Percentiles rank a stretch among this genome's conserved stretches.
Conservation (phyloP, 1,139 yeast species). For the Suhomyces ambrosiae region DNA sequence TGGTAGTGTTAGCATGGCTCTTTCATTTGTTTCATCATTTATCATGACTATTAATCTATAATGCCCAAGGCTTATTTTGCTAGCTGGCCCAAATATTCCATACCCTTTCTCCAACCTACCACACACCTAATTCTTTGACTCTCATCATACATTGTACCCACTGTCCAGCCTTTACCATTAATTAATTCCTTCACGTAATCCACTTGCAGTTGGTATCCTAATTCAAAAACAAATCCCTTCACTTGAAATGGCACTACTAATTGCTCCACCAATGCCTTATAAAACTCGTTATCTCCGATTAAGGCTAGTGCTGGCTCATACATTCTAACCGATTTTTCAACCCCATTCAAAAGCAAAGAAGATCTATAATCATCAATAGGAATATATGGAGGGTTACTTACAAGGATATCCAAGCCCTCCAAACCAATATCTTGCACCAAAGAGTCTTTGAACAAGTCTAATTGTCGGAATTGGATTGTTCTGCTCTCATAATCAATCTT, state of each 20-base stretch:
- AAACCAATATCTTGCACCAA: neutral
- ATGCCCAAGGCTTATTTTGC: too few relatives aligned
- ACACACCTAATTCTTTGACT: slow-evolving; percentile 40
- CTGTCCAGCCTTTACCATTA: slow-evolving; percentile 27
- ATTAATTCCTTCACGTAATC: slow-evolving; percentile 22
- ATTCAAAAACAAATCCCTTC: slow-evolving; percentile 44
- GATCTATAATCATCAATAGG: slow-evolving; percentile 46
- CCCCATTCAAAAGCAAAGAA: slow-evolving; percentile 33
- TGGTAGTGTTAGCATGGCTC: too few relatives aligned
- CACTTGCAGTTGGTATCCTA: slow-evolving; percentile 43
- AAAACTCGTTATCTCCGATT: slow-evolving; percentile 75
- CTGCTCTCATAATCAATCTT: slow-evolving; percentile 5
- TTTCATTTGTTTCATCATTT: too few relatives aligned
- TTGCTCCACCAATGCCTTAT: slow-evolving; percentile 52
- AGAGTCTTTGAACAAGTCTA: slow-evolving; percentile 10
- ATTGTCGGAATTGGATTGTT: slow-evolving; percentile 19
- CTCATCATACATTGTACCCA: slow-evolving; percentile 31
- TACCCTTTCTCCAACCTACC: slow-evolving; percentile 33
- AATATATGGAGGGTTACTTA: slow-evolving; percentile 91
- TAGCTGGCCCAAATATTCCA: slow-evolving; percentile 3
- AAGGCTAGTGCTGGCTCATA: slow-evolving; percentile 82
- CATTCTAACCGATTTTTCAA: slow-evolving; percentile 61
- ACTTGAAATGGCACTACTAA: slow-evolving; percentile 41
- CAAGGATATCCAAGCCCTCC: slow-evolving; percentile 49
- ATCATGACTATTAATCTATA: too few relatives aligned